Percentiles rank a stretch among this genome's conserved stretches.
These are phyloP conservation scores for Neurospora sp. DNA, from an alignment of 495 filamentous ascomycete species.

Conservation along the genomic window DNA sequence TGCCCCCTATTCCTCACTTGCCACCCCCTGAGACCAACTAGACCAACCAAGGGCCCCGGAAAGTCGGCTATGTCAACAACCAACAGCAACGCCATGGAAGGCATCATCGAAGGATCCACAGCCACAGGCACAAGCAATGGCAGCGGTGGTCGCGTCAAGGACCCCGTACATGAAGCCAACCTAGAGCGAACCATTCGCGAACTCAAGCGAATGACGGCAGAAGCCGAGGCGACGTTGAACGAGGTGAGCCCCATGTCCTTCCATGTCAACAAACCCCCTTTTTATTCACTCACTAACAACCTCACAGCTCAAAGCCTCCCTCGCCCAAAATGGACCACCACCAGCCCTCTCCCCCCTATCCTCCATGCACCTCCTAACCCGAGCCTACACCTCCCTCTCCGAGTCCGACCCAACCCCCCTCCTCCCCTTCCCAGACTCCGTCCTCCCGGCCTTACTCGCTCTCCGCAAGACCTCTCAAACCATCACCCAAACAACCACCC, in stretches of 20 bases:
- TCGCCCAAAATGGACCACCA: neutral
- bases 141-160: neutral
- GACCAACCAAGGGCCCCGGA: neutral
- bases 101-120: neutral
- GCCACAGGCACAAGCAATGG: neutral
- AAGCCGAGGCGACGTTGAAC: constrained; percentile 52
- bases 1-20: neutral
- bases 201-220: constrained; percentile 52
- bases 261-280: neutral
- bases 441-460: constrained; percentile 61
- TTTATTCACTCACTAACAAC: neutral
- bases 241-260: constrained; percentile 15
- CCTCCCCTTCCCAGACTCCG: constrained; percentile 54
- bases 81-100: neutral
- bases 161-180: constrained; percentile 32
- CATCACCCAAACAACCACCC: constrained; percentile 51
- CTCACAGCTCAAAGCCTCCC: neutral
- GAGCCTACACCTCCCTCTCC: constrained; percentile 52
- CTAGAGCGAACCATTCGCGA: constrained; percentile 55
- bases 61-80: neutral
- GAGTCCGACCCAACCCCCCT: constrained; percentile 41
- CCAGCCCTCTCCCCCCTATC: neutral
- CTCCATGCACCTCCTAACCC: constrained; percentile 46
- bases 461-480: constrained; percentile 52
- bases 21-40: neutral